phyloP scores from a whole-genome alignment of 2,329 filamentous ascomycete species.

The Fusarium sp. region DNA sequence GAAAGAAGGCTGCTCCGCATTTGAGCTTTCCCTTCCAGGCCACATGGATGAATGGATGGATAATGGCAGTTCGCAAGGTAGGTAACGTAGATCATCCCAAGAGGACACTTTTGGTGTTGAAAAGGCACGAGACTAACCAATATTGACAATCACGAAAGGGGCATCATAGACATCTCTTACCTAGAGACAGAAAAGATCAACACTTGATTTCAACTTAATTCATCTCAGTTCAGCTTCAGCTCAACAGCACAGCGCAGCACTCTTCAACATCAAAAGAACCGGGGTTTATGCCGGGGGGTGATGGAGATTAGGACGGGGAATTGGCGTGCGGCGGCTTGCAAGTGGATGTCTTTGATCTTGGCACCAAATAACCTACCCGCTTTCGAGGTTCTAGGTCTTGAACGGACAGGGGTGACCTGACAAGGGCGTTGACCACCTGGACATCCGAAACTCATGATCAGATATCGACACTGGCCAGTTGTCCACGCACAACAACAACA shows the following conservation, averaged over 20 bases:
- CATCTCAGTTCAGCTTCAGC: slow-evolving; percentile 13
- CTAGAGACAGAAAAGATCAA: slow-evolving; percentile 39
- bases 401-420: slow-evolving; percentile 19
- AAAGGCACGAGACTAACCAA: slow-evolving; percentile 1
- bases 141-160: slow-evolving; percentile 20
- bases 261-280: slow-evolving; percentile 12
- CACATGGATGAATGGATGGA: slow-evolving; percentile 10
- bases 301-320: slow-evolving; percentile 45
- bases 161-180: slow-evolving; percentile 28
- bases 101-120: no score
- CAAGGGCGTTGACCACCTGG: slow-evolving; percentile 26
- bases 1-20: slow-evolving; percentile 28
- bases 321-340: slow-evolving; percentile 36
- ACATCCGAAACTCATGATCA: slow-evolving; percentile 18
- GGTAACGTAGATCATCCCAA: no score
- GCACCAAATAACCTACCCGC: slow-evolving; percentile 28
- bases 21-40: slow-evolving; percentile 13
- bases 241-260: slow-evolving; percentile 10
- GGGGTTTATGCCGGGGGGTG: slow-evolving; percentile 17
- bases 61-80: slow-evolving; percentile 5
- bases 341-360: slow-evolving; percentile 29
- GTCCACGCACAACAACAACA: not conserved
- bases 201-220: not conserved
- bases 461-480: not conserved
- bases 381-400: slow-evolving; percentile 28